Conservation (phyloP, 2,329 filamentous ascomycete species). For the Cryoendolithus antarcticus region DNA sequence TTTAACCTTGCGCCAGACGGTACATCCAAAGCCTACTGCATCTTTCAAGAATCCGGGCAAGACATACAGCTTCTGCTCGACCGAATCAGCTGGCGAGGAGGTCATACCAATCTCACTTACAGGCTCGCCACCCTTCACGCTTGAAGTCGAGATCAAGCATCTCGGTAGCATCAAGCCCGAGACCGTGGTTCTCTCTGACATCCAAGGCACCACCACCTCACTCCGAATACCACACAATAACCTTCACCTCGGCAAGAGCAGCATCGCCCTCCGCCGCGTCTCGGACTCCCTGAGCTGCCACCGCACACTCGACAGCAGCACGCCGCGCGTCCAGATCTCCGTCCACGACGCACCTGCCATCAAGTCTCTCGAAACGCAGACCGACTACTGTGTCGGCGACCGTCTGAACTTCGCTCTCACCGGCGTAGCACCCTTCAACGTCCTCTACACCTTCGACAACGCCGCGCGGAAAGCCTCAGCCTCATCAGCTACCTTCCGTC, state of each 20-base stretch:
- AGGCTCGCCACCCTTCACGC: constrained; percentile 72
- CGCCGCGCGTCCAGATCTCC: constrained; percentile 73
- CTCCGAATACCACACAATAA: constrained; percentile 76
- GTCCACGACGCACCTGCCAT: constrained; percentile 90
- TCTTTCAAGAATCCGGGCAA: constrained; percentile 76
- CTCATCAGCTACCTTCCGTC: constrained; percentile 71
- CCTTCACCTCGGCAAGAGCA: constrained; percentile 78
- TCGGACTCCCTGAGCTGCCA: constrained; percentile 80
- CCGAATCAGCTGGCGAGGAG: constrained; percentile 66
- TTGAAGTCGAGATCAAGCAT: constrained; percentile 90
- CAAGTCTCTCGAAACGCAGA: constrained; percentile 69
- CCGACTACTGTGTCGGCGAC: constrained; percentile 91
- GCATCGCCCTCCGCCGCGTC: constrained; percentile 79
- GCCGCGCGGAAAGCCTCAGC: constrained; percentile 67
- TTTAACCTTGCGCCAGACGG: constrained; percentile 64
- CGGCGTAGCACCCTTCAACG: constrained; percentile 81
- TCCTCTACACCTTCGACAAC: constrained; percentile 81
- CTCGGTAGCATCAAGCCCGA: constrained; percentile 70
- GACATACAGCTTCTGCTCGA: constrained; percentile 89
- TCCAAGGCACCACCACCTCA: constrained; percentile 60
- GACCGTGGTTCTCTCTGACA: constrained; percentile 67
- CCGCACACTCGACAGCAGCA: constrained; percentile 51
- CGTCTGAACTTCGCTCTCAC: constrained; percentile 84
- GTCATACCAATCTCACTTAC: constrained; percentile 76
- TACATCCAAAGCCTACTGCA: constrained; percentile 73